Base-by-base conservation (phyloP, 2,329 filamentous ascomycete species). In the Phyllosticta capitalensis region DNA sequence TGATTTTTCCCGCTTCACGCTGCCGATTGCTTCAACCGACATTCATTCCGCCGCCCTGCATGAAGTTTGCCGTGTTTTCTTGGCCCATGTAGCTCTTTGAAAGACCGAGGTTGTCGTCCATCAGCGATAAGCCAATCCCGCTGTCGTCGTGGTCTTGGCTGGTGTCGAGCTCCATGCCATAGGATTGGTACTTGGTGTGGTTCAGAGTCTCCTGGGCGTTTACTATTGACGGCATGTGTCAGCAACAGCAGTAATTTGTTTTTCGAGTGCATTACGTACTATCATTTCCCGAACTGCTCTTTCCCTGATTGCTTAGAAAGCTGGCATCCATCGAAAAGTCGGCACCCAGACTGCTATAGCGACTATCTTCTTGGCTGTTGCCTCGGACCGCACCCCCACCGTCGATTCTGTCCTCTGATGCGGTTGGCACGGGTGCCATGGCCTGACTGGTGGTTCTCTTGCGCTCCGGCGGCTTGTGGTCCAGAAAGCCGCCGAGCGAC, bases 401-500 rank as follows among this genome's bases (percentile, higher is more conserved):
- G 52, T 65, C 65, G 62, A 71, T 65, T 22, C 65, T 66, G 19
- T 64, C 65, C 30, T 68, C 68, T 53, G 71, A 65, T 21, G 67
- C 63, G 14, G 67, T 69, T 7, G 67, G 69, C 52, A 71, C 60
- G 2, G 71, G 63, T 9, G 59, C 62, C 6, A 68, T 38, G 30
- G 30, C 69, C 2, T 70, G 70, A 33, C 66, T 67, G 10, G 66
- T 63, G 4, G 67, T 61, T 1, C 65, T 62, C 7, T 67, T 75
- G 2, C 73, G 66, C n/a, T 59, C 64, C 50, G 61, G 53, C 19
- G 55, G 24, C 14, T 21, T 72, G 62, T 79, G 78, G 30, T 79
- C 79, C 77, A 96, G 85, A 69, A 96, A 96, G 0, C 92, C 92
- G 55, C 92, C 92, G 66, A 92, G 86, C 67, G 95, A 90, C 0